These are phyloP conservation scores for Cavenderia fasciculata DNA, from an alignment of 78 protist species.

Conservation along the genomic window DNA sequence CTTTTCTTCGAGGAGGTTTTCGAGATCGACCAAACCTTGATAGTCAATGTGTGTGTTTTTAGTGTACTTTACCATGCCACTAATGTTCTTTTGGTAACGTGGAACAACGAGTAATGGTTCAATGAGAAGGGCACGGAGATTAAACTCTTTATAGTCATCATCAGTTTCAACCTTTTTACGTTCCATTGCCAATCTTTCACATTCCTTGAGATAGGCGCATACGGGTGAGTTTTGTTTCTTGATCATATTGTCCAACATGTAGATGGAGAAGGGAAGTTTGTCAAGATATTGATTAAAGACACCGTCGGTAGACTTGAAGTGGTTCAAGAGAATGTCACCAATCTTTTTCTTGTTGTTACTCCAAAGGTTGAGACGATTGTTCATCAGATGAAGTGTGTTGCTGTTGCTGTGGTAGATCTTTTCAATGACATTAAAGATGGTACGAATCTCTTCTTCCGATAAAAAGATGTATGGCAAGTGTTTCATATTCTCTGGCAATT, in stretches of 20 bases:
- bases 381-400: constrained; percentile 6
- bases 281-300: constrained; percentile 33
- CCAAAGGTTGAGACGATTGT: constrained; percentile 11
- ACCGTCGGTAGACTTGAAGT: constrained; percentile 32
- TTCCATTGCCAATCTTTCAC: constrained; percentile 37
- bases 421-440: constrained; percentile 47
- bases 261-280: constrained; percentile 19
- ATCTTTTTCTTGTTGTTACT: constrained; percentile 21
- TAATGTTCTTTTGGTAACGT: constrained; percentile 45
- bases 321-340: constrained; percentile 55
- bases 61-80: constrained; percentile 70
- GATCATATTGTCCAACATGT: constrained; percentile 5
- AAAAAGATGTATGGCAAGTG: constrained; percentile 63
- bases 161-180: constrained; percentile 36
- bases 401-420: constrained; percentile 16
- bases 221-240: constrained; percentile 39
- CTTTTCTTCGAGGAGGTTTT: constrained; percentile 24
- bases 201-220: constrained; percentile 21
- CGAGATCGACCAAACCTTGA: constrained; percentile 39
- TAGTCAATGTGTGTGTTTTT: constrained; percentile 45
- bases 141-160: constrained; percentile 43
- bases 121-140: constrained; percentile 1
- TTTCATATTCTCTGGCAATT: constrained; percentile 33
- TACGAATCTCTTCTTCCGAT: constrained; percentile 45
- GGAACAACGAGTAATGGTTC: constrained; percentile 38